Conservation (phyloP, 805 yeast species). For the Komagataella mondaviorum region DNA sequence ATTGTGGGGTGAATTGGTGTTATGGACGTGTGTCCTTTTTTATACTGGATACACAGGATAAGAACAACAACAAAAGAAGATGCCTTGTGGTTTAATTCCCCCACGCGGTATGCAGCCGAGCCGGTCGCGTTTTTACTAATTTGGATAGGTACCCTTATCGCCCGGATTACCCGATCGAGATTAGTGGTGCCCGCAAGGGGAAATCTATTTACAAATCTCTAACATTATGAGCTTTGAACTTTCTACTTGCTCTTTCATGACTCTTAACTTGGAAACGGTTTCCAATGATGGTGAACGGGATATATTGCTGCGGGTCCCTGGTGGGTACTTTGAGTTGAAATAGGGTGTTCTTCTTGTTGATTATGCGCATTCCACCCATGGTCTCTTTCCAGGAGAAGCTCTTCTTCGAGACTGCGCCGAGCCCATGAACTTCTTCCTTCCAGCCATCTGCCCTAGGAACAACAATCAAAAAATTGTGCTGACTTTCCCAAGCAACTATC, state of each 20-base stretch:
- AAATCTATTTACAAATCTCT: conserved; percentile 7
- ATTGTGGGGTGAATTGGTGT: background rate
- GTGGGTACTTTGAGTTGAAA: conserved; percentile 38
- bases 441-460: conserved; percentile 28
- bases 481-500: conserved; percentile 76
- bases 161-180: background rate
- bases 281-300: conserved; percentile 62
- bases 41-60: background rate
- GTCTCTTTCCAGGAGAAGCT: conserved; percentile 10
- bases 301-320: conserved; percentile 18
- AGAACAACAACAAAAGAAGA: background rate
- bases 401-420: conserved; percentile 1
- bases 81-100: background rate
- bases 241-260: conserved; percentile 70
- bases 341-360: conserved; percentile 55
- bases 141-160: background rate
- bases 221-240: conserved; percentile 72
- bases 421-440: conserved; percentile 14
- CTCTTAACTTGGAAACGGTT: conserved; percentile 65
- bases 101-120: background rate
- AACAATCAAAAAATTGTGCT: conserved; percentile 52
- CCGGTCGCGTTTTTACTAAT: background rate
- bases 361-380: conserved; percentile 50
- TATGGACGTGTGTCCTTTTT: background rate
- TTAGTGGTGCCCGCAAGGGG: background rate